Base-by-base conservation (phyloP, 208 protist genomes). In the Acanthamoeba lenticulata region DNA sequence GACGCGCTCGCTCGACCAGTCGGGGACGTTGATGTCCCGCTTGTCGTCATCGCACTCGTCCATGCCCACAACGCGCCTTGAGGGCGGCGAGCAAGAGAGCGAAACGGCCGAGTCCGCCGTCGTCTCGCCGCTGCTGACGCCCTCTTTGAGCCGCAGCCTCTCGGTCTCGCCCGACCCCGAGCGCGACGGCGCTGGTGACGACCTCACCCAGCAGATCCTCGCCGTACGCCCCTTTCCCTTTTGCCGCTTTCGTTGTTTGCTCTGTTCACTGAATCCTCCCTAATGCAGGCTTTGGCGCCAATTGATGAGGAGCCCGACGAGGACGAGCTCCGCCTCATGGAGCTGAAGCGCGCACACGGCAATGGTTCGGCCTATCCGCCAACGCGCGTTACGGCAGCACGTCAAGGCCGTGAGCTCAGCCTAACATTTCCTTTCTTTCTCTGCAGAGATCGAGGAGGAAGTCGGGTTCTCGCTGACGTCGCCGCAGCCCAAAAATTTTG, bases 131-230 rank as follows among this genome's bases (percentile, higher is more conserved):
- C 60, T 69, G 60, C 60, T 69, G 27, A 38, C 60, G 60, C 60
- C 60, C 60, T 38, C 60, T 9, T 29, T 34, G 7, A 13, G 38
- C 11, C 69, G 40, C 17, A 81, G 69, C 36, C 69, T 81, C 69
- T 81, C 69, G 69, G 36, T 36, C 24, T 81, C 69, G 27, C 69
- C 69, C 69, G 40, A 81, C 24, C 69, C 69, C 69, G 69, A 81
- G 38, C 60, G 29, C 29, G 60, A n/a, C n/a, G n/a, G n/a, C n/a
- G 52, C 52, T 27, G 21, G 21, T 60, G 52, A 81, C 21, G n/a
- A 81, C 24, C 69, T 81, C 40, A 40, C 1, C 40, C 69, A 47
- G 17, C 69, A 81, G 38, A 81, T 81, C 34, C 38, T 49, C 24
- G 69, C 69, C 34, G 69, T 81, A 81, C 69, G n/a, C n/a, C n/a